Base-by-base conservation (phyloP, 257 asterid species). In the Lavandula angustifolia region DNA sequence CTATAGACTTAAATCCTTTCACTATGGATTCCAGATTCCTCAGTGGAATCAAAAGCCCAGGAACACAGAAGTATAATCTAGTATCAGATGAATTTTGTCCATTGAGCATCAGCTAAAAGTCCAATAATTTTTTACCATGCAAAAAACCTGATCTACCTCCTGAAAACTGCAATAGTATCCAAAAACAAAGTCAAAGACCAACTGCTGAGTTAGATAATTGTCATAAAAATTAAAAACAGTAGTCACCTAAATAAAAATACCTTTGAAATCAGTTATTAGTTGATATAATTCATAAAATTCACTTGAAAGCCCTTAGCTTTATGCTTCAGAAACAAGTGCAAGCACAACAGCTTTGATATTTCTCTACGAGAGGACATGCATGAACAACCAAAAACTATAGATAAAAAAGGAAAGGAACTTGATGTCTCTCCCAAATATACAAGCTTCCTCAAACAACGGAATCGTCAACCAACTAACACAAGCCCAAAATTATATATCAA, bases 401-500 rank as follows among this genome's bases (percentile, higher is more conserved):
- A 22, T 22, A 22, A 22, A 22, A 22, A 22, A 22, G 18, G 47
- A 44, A 1, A 60, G 12, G 7, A n/a, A 60, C 40, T 43, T 7
- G 54, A 44, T 58, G 18, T 22, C 47, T 49, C 46, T 53, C 13
- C 22, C 11, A 22, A 22, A 32, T 32, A 48, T 33, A n/a, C 22
- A 50, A 51, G 50, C 68, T 35, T 37, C 68, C 35, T 37, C n/a
- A 47, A 16, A 46, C 50, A 58, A 55, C 49, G 47, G 17, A 49
- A 5, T 22, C 13, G 22, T 4, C 44, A 61, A 68, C 67, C 37
- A 60, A 33, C 37, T 29, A 54, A 31, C n/a, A 27, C 18, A 67
- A 41, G 53, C 9, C 75, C 29, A 5, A 49, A 33, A 68, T 11
- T 60, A 41, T 40, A 54, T 55, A 65, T 17, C 14, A 54, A 58